Evolutionary conservation across 805 yeast genomes (phyloP).

Genomic region (Saccharomyces paradoxus): DNA sequence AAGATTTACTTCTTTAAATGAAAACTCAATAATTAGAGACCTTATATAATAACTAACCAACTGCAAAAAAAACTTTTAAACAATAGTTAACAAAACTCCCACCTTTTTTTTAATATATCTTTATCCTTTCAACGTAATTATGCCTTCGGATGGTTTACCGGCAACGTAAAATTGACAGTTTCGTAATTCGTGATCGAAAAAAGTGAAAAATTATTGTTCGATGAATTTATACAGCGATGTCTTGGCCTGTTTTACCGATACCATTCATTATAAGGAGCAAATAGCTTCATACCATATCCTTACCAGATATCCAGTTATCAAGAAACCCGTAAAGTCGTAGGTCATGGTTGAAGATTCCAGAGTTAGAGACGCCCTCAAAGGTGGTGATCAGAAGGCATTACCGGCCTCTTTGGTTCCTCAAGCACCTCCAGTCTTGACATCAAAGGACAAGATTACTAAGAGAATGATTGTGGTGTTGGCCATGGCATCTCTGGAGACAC

Average conservation of each 20-base stretch:
- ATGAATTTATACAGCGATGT: background rate
- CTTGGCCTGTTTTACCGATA: background rate
- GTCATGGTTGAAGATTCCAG: constrained; percentile 41
- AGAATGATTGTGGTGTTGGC: constrained; percentile 90
- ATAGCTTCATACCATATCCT: no score
- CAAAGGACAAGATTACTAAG: constrained; percentile 79
- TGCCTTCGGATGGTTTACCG: background rate
- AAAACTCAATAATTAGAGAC: background rate
- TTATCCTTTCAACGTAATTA: background rate
- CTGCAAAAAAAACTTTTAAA: background rate
- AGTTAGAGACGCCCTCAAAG: constrained; percentile 37
- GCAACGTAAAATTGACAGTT: background rate
- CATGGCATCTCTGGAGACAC: constrained; percentile 93
- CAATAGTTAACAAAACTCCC: background rate
- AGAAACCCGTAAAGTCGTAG: background rate
- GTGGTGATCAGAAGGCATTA: constrained; percentile 31
- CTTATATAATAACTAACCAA: background rate
- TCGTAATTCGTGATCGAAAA: background rate
- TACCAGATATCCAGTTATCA: background rate
- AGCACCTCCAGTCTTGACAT: constrained; percentile 71
- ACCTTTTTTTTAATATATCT: background rate
- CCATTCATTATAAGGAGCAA: background rate
- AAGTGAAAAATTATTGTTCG: background rate
- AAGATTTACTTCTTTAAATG: background rate
- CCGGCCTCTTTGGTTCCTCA: constrained; percentile 80